Conservation (phyloP, 2,329 filamentous ascomycete genomes). For the Ascosphaera apis region DNA sequence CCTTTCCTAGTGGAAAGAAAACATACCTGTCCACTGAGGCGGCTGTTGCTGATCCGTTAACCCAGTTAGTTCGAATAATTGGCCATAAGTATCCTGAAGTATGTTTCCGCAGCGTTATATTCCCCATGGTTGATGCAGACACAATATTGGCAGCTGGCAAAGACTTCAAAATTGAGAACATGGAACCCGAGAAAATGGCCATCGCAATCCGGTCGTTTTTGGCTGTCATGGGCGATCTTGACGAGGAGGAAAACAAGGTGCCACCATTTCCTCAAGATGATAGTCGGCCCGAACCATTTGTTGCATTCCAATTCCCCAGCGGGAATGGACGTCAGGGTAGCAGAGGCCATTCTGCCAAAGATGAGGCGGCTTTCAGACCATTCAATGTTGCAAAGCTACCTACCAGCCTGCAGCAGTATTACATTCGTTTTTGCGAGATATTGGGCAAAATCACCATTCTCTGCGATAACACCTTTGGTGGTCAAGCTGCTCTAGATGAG, state of each 20-base stretch:
- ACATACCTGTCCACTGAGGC: slow-evolving; percentile 64
- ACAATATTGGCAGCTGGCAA: slow-evolving; percentile 47
- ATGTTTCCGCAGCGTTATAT: slow-evolving; percentile 82
- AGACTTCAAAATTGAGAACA: slow-evolving; percentile 67
- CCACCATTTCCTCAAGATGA: slow-evolving; percentile 63
- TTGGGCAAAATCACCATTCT: slow-evolving; percentile 88
- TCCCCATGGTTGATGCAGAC: slow-evolving; percentile 81
- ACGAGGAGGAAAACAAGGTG: slow-evolving; percentile 52
- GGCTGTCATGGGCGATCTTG: slow-evolving; percentile 76
- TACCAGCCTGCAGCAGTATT: slow-evolving; percentile 63
- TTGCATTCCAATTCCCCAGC: slow-evolving; percentile 3
- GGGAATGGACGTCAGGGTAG: slow-evolving; percentile 1
- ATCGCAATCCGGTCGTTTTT: slow-evolving; percentile 88
- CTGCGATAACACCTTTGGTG: slow-evolving; percentile 91
- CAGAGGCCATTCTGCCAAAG: no score
- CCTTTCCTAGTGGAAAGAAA: slow-evolving; percentile 59
- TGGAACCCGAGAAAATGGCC: slow-evolving; percentile 94
- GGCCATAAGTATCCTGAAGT: slow-evolving; percentile 85
- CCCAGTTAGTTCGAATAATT: slow-evolving; percentile 84
- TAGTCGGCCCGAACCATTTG: slow-evolving; percentile 8
- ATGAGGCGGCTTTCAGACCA: slow-evolving; percentile 19
- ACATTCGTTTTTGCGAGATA: slow-evolving; percentile 80
- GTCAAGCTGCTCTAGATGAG: slow-evolving; percentile 83
- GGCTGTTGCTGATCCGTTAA: slow-evolving; percentile 66
- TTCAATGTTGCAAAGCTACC: slow-evolving; percentile 39